These are phyloP conservation scores for Lepidium sativum DNA, from an alignment of 345 rosid genomes.

Conservation along the genomic window DNA sequence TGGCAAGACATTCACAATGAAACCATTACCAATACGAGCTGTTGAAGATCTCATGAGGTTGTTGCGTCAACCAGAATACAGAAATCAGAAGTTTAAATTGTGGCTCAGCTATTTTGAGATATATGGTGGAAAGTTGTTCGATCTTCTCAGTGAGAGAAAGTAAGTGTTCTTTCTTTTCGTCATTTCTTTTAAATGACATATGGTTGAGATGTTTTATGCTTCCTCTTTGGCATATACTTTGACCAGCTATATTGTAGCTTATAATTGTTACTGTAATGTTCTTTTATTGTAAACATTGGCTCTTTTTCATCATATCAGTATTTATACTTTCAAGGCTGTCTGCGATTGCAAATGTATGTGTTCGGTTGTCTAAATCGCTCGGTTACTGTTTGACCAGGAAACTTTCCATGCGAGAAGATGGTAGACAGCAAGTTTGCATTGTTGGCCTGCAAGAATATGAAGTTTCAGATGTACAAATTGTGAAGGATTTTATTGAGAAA, in stretches of 20 bases:
- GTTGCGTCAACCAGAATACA: conserved; percentile 85
- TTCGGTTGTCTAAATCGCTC: conserved; percentile 5
- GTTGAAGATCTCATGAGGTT: conserved; percentile 78
- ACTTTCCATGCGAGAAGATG: conserved; percentile 99
- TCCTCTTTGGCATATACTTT: background rate
- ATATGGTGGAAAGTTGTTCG: conserved; percentile 95
- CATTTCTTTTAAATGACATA: background rate
- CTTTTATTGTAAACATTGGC: background rate
- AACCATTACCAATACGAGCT: conserved; percentile 89
- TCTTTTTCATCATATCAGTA: background rate
- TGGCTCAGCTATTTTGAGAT: conserved; percentile 99
- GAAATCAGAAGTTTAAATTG: conserved; percentile 74
- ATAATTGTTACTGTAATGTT: background rate
- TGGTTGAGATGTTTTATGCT: background rate
- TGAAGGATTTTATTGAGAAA: conserved; percentile 83
- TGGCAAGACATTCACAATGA: conserved; percentile 97
- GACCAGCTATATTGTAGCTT: background rate
- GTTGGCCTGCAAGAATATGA: conserved; percentile 97
- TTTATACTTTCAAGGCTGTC: background rate
- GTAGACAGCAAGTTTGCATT: conserved; percentile 96
- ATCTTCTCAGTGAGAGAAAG: conserved; percentile 94
- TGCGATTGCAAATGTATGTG: background rate
- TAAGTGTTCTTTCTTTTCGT: conserved; percentile 31
- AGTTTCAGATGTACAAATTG: conserved; percentile 89
- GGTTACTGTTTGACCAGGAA: conserved; percentile 44